Evolutionary conservation across 2,329 filamentous ascomycete species (phyloP).

Genomic region (Diaporthe humulicola): DNA sequence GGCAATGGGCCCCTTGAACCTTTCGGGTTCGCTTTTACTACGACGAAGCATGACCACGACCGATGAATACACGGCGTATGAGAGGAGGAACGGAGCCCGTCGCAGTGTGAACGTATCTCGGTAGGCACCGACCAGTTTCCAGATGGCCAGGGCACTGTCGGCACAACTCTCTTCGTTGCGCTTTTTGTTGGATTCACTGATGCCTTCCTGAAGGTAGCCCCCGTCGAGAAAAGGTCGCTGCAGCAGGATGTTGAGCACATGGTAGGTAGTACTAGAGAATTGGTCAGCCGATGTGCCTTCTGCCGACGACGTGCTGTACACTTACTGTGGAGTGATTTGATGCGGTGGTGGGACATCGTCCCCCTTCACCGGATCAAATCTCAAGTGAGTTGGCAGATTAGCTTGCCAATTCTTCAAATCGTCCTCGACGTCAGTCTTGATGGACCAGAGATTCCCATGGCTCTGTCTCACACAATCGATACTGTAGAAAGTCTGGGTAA

Average conservation of each 20-base stretch:
- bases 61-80: neutral
- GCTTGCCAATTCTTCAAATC: neutral
- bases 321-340: slow-evolving; percentile 8
- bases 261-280: neutral
- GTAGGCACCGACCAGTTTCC: slow-evolving; percentile 1
- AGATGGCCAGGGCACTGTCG: neutral
- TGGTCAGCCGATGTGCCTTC: neutral
- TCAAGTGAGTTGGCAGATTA: neutral
- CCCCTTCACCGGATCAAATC: neutral
- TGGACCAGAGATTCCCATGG: neutral
- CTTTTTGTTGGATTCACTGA: neutral
- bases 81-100: neutral
- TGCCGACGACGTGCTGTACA: neutral
- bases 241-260: slow-evolving; percentile 1
- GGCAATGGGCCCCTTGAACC: neutral
- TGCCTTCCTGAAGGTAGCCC: slow-evolving; percentile 5
- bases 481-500: neutral
- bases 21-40: neutral
- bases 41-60: neutral
- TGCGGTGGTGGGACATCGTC: slow-evolving; percentile 1
- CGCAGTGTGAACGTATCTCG: neutral
- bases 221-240: slow-evolving; percentile 4
- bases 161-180: neutral
- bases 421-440: neutral
- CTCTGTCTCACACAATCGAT: neutral